These are phyloP conservation scores for carrot (Daucus carota) DNA, from an alignment of 129 eudicot genomes.

Conservation along the genomic window DNA sequence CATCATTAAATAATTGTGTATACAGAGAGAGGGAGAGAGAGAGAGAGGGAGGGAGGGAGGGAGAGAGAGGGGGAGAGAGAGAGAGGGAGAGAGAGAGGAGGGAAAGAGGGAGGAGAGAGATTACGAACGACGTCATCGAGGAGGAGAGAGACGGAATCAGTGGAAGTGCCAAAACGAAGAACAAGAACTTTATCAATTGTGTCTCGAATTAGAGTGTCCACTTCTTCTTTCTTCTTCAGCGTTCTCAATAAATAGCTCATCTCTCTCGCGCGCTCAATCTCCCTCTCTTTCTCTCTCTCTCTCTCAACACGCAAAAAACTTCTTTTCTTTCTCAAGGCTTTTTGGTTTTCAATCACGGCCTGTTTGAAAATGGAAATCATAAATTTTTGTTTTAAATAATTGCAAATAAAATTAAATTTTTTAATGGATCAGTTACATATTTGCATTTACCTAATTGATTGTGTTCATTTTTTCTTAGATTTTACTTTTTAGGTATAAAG, in stretches of 20 bases:
- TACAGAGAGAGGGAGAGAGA: no score
- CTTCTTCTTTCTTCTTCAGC: conserved; percentile 58
- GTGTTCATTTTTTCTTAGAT: no score
- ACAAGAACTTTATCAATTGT: conserved; percentile 91
- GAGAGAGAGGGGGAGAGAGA: background rate
- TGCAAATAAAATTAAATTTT: no score
- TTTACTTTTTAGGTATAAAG: no score
- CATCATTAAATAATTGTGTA: no score
- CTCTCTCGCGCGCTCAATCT: conserved; percentile 1
- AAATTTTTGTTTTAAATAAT: no score
- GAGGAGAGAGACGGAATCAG: conserved; percentile 76
- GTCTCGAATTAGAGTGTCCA: conserved; percentile 74
- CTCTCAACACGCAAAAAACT: no score
- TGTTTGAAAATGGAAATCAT: no score
- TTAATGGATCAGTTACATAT: no score
- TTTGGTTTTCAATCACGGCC: no score
- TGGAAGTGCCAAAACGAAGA: conserved; percentile 84
- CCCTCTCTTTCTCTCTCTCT: background rate
- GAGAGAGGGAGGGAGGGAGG: background rate
- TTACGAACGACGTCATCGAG: conserved; percentile 82
- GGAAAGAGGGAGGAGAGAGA: background rate
- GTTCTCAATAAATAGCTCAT: conserved; percentile 65
- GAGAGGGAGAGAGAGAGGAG: background rate
- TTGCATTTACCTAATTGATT: no score
- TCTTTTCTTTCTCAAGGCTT: no score